phyloP scores from a whole-genome alignment of 805 yeast genomes.

The Ogataea glucozyma region DNA sequence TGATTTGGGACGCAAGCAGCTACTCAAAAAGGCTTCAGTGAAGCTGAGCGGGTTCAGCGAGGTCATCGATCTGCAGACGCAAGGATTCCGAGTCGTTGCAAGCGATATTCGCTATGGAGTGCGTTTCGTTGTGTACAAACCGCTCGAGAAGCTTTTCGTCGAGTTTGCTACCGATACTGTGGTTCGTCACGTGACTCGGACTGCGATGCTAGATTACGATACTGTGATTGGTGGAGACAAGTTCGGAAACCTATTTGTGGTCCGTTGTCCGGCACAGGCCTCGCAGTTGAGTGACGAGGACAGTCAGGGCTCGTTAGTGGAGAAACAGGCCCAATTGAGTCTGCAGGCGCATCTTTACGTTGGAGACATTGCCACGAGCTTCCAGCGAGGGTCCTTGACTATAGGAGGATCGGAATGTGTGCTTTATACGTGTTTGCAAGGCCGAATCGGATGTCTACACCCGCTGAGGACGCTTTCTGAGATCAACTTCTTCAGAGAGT shows the following conservation, averaged over 20 bases:
- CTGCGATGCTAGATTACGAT: conserved; percentile 65
- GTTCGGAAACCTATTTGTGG: conserved; percentile 75
- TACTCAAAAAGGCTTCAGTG: conserved; percentile 64
- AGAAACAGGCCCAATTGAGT: conserved; percentile 47
- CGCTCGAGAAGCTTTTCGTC: conserved; percentile 48
- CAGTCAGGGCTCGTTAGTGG: conserved; percentile 41
- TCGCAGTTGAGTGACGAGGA: conserved; percentile 55
- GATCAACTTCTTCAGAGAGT: conserved; percentile 51
- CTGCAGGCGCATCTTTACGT: conserved; percentile 57
- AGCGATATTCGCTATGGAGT: conserved; percentile 76
- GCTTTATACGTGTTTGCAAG: conserved; percentile 75
- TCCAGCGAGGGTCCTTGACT: conserved; percentile 54
- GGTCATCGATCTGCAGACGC: conserved; percentile 55
- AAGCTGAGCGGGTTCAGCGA: conserved; percentile 44
- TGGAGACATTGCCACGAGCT: conserved; percentile 69
- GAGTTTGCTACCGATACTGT: conserved; percentile 71
- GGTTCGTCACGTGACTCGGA: conserved; percentile 63
- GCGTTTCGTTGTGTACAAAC: conserved; percentile 54
- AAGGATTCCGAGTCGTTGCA: conserved; percentile 60
- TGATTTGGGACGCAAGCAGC: conserved; percentile 77
- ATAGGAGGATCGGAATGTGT: conserved; percentile 67
- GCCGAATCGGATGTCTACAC: conserved; percentile 71
- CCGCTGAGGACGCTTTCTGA: conserved; percentile 70
- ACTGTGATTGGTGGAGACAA: conserved; percentile 85
- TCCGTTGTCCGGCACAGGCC: conserved; percentile 57